Conservation (phyloP, 176 grass and related monocot genomes). For the Pharus latifolius region DNA sequence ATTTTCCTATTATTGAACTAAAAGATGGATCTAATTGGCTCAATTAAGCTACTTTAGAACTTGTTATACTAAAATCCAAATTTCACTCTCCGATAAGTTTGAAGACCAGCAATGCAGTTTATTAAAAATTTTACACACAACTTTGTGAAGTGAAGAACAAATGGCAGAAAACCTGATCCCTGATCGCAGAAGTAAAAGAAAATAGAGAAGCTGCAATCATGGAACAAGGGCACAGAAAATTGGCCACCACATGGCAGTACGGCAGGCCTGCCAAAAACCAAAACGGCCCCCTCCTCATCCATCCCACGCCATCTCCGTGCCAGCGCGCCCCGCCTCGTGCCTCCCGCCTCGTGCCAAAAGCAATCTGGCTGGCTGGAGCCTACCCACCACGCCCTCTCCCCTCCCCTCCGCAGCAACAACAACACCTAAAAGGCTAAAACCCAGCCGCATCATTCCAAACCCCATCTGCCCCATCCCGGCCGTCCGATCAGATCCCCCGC, state of each 20-base stretch:
- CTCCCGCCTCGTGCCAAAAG: background rate
- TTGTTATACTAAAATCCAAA: no score
- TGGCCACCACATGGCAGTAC: conserved; percentile 19
- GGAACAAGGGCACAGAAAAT: background rate
- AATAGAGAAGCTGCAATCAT: background rate
- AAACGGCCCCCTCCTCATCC: background rate
- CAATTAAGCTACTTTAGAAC: no score
- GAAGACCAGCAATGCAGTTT: no score
- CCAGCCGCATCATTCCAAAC: background rate
- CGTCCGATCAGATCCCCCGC: conserved; percentile 8
- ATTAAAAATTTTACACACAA: no score
- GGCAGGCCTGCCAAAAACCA: background rate
- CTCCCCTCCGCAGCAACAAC: no score
- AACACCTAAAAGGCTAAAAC: no score
- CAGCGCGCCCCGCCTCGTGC: background rate
- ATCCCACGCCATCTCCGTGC: background rate
- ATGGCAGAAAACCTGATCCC: no score
- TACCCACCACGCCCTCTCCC: background rate
- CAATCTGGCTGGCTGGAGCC: background rate
- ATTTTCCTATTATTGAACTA: no score
- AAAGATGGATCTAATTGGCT: no score
- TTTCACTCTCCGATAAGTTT: no score
- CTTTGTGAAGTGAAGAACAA: no score
- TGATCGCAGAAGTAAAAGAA: no score
- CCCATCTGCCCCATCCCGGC: background rate